Evolutionary conservation across 352 stramenopile species (phyloP).

Genomic region (Pythium oligandrum): DNA sequence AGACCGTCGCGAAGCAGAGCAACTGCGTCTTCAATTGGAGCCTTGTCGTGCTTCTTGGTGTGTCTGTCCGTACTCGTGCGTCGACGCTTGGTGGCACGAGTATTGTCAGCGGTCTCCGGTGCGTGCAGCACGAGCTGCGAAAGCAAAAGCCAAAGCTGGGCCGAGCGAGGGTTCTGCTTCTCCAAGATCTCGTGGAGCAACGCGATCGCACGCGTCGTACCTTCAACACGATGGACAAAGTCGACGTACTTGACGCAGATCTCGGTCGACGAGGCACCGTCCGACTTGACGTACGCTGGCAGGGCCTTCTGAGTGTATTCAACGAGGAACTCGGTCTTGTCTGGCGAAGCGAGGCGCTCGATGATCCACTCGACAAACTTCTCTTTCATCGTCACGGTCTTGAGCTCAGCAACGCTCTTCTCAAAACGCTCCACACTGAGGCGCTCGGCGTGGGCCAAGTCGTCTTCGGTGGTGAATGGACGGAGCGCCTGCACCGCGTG

Average conservation of each 20-base stretch:
- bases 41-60: conserved; percentile 17
- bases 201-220: conserved; percentile 38
- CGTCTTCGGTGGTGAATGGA: conserved; percentile 36
- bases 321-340: conserved; percentile 40
- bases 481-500: conserved; percentile 51
- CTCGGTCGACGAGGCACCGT: conserved; percentile 14
- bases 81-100: conserved; percentile 43
- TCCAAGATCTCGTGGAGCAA: conserved; percentile 38
- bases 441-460: conserved; percentile 38
- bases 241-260: conserved; percentile 61
- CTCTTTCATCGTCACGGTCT: conserved; percentile 50
- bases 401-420: conserved; percentile 36
- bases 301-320: conserved; percentile 53
- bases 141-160: conserved; percentile 62
- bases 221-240: conserved; percentile 65
- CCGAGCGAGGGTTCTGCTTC: conserved; percentile 11
- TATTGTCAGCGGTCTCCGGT: conserved; percentile 6
- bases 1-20: conserved; percentile 47
- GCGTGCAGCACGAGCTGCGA: conserved; percentile 65
- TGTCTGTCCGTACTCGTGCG: conserved; percentile 31
- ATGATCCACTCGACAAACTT: conserved; percentile 66
- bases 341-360: conserved; percentile 33
- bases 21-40: conserved; percentile 30
- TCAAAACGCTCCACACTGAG: conserved; percentile 54
- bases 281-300: conserved; percentile 33